These are phyloP conservation scores for Yamadazyma diddensiae DNA, from an alignment of 1,139 yeast genomes.

Conservation along the genomic window DNA sequence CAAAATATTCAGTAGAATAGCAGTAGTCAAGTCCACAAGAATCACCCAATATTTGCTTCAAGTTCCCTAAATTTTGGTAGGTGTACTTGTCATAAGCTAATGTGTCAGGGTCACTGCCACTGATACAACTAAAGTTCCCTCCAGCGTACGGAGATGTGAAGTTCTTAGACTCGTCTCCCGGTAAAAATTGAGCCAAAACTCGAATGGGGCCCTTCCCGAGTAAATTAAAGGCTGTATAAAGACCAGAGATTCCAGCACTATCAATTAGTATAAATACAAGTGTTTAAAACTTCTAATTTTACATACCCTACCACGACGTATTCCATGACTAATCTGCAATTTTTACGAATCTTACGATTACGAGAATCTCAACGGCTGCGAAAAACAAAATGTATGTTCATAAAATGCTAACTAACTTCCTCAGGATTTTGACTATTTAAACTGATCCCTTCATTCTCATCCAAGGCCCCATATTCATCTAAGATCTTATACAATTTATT, in stretches of 20 bases:
- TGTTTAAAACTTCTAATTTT: background rate
- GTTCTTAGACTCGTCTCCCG: conserved; percentile 69
- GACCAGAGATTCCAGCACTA: conserved; percentile 70
- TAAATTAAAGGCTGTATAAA: conserved; percentile 58
- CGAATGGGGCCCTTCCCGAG: conserved; percentile 46
- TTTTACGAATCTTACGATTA: too few species aligned
- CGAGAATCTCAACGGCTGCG: too few species aligned
- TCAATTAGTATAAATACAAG: background rate
- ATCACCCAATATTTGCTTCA: conserved; percentile 48
- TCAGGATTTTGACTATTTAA: conserved; percentile 12
- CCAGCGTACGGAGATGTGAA: conserved; percentile 84
- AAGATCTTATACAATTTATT: conserved; percentile 48
- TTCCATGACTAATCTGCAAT: conserved; percentile 16
- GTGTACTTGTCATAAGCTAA: conserved; percentile 54
- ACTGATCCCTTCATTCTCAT: conserved; percentile 17
- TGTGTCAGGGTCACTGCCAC: conserved; percentile 54
- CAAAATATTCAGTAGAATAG: conserved; percentile 57
- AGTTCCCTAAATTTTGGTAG: conserved; percentile 41
- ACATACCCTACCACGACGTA: conserved; percentile 35
- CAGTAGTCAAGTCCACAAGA: conserved; percentile 52
- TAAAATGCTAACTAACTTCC: background rate
- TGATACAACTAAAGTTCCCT: conserved; percentile 67
- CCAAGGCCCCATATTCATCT: conserved; percentile 24
- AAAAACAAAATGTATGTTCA: too few species aligned
- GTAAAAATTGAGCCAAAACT: conserved; percentile 60